Conservation (phyloP, 805 yeast genomes). For the Metschnikowia orientalis region DNA sequence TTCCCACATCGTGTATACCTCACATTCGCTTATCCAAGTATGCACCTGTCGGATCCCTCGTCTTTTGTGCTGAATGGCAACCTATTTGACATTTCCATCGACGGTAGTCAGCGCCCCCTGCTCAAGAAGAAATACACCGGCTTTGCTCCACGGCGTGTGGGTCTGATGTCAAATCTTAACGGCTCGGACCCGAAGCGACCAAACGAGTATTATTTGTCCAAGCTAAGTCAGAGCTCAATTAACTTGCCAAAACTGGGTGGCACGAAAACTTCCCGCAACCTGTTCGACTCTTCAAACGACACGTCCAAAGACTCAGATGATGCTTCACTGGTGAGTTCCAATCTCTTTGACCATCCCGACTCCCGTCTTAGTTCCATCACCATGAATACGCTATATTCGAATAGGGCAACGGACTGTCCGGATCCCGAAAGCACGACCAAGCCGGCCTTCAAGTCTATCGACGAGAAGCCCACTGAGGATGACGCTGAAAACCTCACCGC, state of each 20-base stretch:
- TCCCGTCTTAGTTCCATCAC: conserved; percentile 39
- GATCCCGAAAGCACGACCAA: conserved; percentile 3
- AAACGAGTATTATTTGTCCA: conserved; percentile 37
- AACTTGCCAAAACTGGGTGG: conserved; percentile 13
- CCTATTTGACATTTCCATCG: conserved; percentile 24
- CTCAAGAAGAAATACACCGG: conserved; percentile 18
- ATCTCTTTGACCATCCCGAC: conserved; percentile 33
- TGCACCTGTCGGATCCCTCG: conserved; percentile 22
- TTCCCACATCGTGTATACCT: too few species aligned
- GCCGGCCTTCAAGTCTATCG: conserved; percentile 4
- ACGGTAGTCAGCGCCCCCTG: conserved; percentile 6
- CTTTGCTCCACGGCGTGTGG: conserved; percentile 24
- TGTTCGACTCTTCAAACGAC: conserved; percentile 29
- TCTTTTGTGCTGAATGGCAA: conserved; percentile 23
- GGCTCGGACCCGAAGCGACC: conserved; percentile 31
- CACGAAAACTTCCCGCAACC: conserved; percentile 30
- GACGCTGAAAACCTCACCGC: conserved; percentile 12
- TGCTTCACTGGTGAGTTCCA: conserved; percentile 27
- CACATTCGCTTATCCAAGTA: too few species aligned
- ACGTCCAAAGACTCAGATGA: conserved; percentile 33
- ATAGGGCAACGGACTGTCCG: conserved; percentile 5
- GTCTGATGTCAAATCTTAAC: conserved; percentile 21
- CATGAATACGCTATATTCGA: conserved; percentile 21
- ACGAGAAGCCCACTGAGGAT: conserved; percentile 1
- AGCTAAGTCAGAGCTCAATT: conserved; percentile 22